Base-by-base conservation (phyloP, 2,329 filamentous ascomycete genomes). In the Cercospora janseana region DNA sequence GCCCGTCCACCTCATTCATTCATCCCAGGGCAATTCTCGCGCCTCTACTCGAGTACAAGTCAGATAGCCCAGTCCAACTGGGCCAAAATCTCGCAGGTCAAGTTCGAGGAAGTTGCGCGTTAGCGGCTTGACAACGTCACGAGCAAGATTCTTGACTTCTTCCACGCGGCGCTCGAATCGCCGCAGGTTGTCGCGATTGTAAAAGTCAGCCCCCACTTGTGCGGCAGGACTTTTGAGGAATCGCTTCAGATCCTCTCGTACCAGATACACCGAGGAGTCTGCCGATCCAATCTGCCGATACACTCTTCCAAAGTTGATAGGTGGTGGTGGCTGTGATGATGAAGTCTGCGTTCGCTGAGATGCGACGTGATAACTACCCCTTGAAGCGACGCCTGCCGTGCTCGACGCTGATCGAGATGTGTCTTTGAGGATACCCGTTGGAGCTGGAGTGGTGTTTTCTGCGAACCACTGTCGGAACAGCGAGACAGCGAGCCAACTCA, bases 381-480 rank as follows among this genome's bases (percentile, higher is more conserved):
- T 57, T 47, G 57, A 60, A 10, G 52, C 41, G 31, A 46, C 42
- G 13, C 49, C 44, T 34, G 43, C 51, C 10, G 48, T 46, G 12
- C 31, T 45, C 23, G 15, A 45, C 6, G 35, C 35, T 4, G 55
- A 47, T 23, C 55, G 43, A 4, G 51, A 41, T 26, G 45, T 44
- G 41, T 70, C 66, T 55, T 76, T 76, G 26, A 75, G 63, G 6
- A 75, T 76, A 1, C 79, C 75, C 0, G 77, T 70, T 0, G 82
- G 81, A 3, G 85, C 79, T 0, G 88, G 86, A 2, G 87, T 86
- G 4, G 88, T 95, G 68, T 90, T 92, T 62, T 96, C 91, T 3
- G 89, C 88, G 5, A 96, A 77, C 90, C 91, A 96, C 69, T 95
- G 89, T 3, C 92, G 81, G 71, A 96, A 97, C 9, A 95, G 75